These are phyloP conservation scores for Neofusicoccum kwambonambiense DNA, from an alignment of 2,329 filamentous ascomycete genomes.

Conservation along the genomic window DNA sequence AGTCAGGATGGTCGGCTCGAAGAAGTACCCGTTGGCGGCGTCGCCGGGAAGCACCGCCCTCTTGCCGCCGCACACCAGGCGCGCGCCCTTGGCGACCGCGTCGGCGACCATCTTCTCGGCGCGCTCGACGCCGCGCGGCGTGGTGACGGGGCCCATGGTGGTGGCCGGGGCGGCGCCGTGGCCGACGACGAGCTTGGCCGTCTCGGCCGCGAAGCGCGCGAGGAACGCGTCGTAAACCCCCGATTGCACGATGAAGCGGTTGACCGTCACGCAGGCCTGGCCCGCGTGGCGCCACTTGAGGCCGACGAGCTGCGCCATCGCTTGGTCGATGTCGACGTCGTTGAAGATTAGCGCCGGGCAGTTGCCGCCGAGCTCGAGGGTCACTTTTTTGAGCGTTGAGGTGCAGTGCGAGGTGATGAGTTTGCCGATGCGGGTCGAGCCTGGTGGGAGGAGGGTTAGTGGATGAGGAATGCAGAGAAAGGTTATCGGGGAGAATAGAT, in stretches of 20 bases:
- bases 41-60: conserved; percentile 37
- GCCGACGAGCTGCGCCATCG: conserved; percentile 45
- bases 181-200: conserved; percentile 55
- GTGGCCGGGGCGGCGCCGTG: conserved; percentile 59
- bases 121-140: conserved; percentile 56
- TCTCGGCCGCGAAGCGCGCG: conserved; percentile 52
- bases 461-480: not conserved
- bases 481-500: not conserved
- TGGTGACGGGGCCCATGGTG: conserved; percentile 62
- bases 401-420: conserved; percentile 60
- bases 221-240: conserved; percentile 63
- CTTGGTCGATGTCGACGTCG: conserved; percentile 61
- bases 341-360: conserved; percentile 65
- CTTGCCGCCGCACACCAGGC: conserved; percentile 60
- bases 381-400: conserved; percentile 62
- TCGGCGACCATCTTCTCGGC: conserved; percentile 61
- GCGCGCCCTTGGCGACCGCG: conserved; percentile 62
- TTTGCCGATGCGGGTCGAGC: conserved; percentile 60
- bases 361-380: conserved; percentile 64
- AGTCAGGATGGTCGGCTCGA: conserved; percentile 65
- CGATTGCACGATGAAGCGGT: conserved; percentile 63
- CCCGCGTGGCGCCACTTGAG: conserved; percentile 61
- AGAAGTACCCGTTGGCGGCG: conserved; percentile 59
- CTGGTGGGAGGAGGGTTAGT: conserved; percentile 9
- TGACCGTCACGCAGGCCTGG: conserved; percentile 65